Evolutionary conservation across 2,329 filamentous ascomycete species (phyloP).

Genomic region (Cercospora zeina): DNA sequence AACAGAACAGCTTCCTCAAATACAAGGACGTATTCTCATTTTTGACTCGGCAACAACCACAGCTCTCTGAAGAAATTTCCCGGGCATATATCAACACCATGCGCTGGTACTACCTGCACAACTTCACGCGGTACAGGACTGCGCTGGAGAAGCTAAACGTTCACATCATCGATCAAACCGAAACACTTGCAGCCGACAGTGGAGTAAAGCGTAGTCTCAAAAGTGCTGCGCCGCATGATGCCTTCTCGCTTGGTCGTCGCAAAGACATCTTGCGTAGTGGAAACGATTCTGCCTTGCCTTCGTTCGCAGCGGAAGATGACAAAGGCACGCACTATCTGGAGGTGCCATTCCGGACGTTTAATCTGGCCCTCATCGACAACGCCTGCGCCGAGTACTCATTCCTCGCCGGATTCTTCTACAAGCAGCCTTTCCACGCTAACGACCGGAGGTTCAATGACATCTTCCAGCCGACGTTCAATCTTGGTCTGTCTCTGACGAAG

Average conservation of each 20-base stretch:
- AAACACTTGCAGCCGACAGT: conserved; percentile 69
- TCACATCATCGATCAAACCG: conserved; percentile 77
- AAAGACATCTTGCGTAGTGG: conserved; percentile 76
- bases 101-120: conserved; percentile 94
- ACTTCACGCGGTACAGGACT: conserved; percentile 84
- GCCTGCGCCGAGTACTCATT: conserved; percentile 94
- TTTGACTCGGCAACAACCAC: conserved; percentile 74
- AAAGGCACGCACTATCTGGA: conserved; percentile 83
- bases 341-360: conserved; percentile 89
- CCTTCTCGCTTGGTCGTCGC: conserved; percentile 83
- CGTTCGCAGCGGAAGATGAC: conserved; percentile 89
- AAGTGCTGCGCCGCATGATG: conserved; percentile 61
- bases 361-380: conserved; percentile 90
- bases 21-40: conserved; percentile 89
- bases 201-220: conserved; percentile 46
- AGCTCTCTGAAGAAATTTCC: conserved; percentile 84
- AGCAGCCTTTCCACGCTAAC: conserved; percentile 72
- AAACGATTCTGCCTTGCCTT: conserved; percentile 75
- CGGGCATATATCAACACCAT: conserved; percentile 97
- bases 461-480: conserved; percentile 84
- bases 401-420: conserved; percentile 83
- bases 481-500: conserved; percentile 76
- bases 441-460: conserved; percentile 83
- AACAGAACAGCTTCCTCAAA: conserved; percentile 84
- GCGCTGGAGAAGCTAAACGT: conserved; percentile 82